Evolutionary conservation across 2,329 filamentous ascomycete species (phyloP).

Genomic region (Aspergillus luchuensis): DNA sequence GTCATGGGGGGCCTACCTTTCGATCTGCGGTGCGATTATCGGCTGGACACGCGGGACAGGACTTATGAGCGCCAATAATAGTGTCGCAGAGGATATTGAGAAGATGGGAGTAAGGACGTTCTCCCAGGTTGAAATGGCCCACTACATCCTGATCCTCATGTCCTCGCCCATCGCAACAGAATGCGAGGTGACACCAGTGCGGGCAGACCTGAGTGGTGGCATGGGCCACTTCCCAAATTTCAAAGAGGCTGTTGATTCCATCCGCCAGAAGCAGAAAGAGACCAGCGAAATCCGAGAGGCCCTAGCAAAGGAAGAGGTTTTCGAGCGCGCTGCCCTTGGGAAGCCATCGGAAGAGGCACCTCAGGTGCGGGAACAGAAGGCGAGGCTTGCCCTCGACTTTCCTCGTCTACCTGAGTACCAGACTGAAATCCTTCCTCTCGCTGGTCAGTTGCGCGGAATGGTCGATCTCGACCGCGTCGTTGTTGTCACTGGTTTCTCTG

Average conservation of each 20-base stretch:
- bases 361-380: neutral
- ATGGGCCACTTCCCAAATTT: constrained; percentile 3
- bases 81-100: constrained; percentile 9
- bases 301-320: neutral
- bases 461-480: constrained; percentile 7
- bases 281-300: neutral
- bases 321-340: neutral
- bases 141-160: constrained; percentile 4
- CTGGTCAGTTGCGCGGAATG: constrained; percentile 1
- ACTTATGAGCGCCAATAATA: constrained; percentile 10
- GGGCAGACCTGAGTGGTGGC: constrained; percentile 6
- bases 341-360: neutral
- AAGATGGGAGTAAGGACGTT: constrained; percentile 1
- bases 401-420: constrained; percentile 6
- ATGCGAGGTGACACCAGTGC: constrained; percentile 8
- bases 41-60: constrained; percentile 11
- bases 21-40: constrained; percentile 12
- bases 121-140: constrained; percentile 12
- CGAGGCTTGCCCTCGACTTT: neutral
- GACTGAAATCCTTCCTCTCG: neutral
- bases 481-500: constrained; percentile 9
- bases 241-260: neutral
- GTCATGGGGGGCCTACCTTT: constrained; percentile 8
- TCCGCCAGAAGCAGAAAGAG: neutral
- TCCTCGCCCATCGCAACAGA: neutral